Evolutionary conservation across 495 filamentous ascomycete species (phyloP).

Genomic region (Mytilinidion resinicola): DNA sequence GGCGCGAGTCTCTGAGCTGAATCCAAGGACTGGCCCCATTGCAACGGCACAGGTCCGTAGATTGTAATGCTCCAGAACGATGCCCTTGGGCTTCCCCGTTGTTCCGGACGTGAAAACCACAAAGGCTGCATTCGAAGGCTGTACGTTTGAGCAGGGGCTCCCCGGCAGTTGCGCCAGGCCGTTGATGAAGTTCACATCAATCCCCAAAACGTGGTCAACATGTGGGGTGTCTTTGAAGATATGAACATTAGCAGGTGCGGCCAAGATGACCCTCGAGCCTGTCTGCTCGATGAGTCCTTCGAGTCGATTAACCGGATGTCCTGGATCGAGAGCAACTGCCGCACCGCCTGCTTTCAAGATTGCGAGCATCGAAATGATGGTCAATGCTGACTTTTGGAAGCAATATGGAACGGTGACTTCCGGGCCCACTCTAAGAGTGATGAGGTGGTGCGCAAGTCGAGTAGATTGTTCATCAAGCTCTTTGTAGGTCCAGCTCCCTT

Average conservation of each 20-base stretch:
- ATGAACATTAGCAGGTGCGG: conserved; percentile 5
- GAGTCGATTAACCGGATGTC: conserved; percentile 15
- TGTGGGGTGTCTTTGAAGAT: conserved; percentile 8
- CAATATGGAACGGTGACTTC: conserved; percentile 47
- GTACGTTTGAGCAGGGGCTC: background rate
- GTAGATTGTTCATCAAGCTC: conserved; percentile 17
- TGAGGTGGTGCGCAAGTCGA: conserved; percentile 15
- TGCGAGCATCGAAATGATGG: conserved; percentile 38
- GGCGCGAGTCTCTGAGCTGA: conserved; percentile 11
- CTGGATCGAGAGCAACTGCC: conserved; percentile 24
- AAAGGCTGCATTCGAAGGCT: conserved; percentile 20
- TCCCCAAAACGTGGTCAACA: conserved; percentile 6
- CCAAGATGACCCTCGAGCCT: conserved; percentile 13
- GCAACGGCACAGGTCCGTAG: conserved; percentile 2
- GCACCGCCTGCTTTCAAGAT: conserved; percentile 37
- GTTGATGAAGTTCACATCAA: conserved; percentile 3
- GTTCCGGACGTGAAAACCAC: conserved; percentile 28
- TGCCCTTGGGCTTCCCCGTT: conserved; percentile 30
- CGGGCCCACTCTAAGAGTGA: conserved; percentile 39
- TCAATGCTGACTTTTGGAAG: conserved; percentile 47
- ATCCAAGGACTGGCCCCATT: conserved; percentile 3
- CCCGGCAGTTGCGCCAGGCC: background rate
- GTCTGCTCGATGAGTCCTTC: conserved; percentile 16
- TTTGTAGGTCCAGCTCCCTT: conserved; percentile 17
- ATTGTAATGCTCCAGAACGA: conserved; percentile 17